A percentile compares a stretch with the other conserved stretches of the same genome.
These are phyloP conservation scores for Cylindrodendrum hubeiense DNA, from an alignment of 2,329 filamentous ascomycete genomes.

Conservation along the genomic window DNA sequence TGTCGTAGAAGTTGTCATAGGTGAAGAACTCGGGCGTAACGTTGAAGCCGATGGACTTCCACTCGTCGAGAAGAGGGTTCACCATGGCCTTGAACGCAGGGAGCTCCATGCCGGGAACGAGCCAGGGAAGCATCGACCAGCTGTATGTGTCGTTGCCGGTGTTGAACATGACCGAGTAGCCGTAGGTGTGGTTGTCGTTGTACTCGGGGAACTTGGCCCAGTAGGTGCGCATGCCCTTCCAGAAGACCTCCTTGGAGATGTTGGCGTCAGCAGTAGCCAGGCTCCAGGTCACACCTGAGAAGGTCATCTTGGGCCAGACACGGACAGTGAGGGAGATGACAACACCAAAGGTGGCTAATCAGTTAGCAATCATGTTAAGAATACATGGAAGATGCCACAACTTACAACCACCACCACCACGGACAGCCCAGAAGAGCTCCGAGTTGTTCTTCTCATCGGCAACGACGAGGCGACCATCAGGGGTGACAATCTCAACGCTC, in stretches of 20 bases:
- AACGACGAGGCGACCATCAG: slow-evolving; percentile 56
- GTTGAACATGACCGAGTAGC: slow-evolving; percentile 40
- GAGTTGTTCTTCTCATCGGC: slow-evolving; percentile 55
- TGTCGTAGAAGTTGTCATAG: slow-evolving; percentile 52
- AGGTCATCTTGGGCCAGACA: slow-evolving; percentile 48
- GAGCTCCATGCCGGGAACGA: slow-evolving; percentile 51
- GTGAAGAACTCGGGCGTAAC: slow-evolving; percentile 48
- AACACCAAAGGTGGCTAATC: slow-evolving; percentile 58
- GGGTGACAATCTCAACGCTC: slow-evolving; percentile 61
- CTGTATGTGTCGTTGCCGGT: slow-evolving; percentile 36
- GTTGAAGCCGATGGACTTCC: slow-evolving; percentile 43
- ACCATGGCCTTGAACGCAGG: slow-evolving; percentile 49
- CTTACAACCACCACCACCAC: slow-evolving; percentile 54
- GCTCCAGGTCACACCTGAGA: slow-evolving; percentile 50
- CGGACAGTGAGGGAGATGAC: slow-evolving; percentile 53
- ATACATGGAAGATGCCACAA: neutral
- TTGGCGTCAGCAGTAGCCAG: slow-evolving; percentile 47
- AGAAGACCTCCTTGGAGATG: slow-evolving; percentile 48
- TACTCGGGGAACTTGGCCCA: slow-evolving; percentile 49
- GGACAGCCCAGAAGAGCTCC: slow-evolving; percentile 64
- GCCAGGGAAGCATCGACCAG: slow-evolving; percentile 50
- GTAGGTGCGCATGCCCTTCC: slow-evolving; percentile 48
- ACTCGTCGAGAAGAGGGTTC: slow-evolving; percentile 47
- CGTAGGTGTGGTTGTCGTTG: slow-evolving; percentile 45
- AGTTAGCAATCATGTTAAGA: neutral